Evolutionary conservation across 331 rosid species (phyloP).

Genomic region (Pyrus hybrid): DNA sequence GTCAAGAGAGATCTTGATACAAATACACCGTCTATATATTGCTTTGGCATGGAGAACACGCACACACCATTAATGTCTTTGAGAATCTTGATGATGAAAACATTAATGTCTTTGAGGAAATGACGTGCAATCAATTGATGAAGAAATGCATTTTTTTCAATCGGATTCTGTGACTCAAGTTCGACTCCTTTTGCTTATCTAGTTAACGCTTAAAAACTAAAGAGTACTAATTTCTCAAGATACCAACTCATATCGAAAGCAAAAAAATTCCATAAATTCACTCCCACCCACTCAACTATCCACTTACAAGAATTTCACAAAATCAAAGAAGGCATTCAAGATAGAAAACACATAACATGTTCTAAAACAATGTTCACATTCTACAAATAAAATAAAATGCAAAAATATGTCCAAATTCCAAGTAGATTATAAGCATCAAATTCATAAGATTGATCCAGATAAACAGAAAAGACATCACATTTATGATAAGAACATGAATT

Average conservation of each 20-base stretch:
- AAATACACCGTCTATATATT: background rate
- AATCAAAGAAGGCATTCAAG: too few species aligned
- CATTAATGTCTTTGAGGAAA: background rate
- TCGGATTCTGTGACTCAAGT: background rate
- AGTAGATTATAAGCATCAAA: background rate
- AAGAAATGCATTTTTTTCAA: background rate
- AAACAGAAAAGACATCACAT: background rate
- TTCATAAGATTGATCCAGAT: background rate
- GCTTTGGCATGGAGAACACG: background rate
- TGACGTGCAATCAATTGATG: background rate
- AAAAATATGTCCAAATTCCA: background rate
- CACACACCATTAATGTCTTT: background rate
- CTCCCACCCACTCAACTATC: too few species aligned
- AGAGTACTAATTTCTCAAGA: background rate
- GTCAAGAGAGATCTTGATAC: background rate
- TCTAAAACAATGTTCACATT: background rate
- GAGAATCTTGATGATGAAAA: background rate
- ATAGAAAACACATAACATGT: background rate
- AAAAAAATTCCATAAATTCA: too few species aligned
- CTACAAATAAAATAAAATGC: background rate
- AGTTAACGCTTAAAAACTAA: background rate
- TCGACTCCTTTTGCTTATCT: background rate
- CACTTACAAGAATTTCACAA: background rate
- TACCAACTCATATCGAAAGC: background rate
- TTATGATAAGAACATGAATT: background rate